Evolutionary conservation across 2,329 filamentous ascomycete genomes (phyloP).

Genomic region (Polychaeton citri): DNA sequence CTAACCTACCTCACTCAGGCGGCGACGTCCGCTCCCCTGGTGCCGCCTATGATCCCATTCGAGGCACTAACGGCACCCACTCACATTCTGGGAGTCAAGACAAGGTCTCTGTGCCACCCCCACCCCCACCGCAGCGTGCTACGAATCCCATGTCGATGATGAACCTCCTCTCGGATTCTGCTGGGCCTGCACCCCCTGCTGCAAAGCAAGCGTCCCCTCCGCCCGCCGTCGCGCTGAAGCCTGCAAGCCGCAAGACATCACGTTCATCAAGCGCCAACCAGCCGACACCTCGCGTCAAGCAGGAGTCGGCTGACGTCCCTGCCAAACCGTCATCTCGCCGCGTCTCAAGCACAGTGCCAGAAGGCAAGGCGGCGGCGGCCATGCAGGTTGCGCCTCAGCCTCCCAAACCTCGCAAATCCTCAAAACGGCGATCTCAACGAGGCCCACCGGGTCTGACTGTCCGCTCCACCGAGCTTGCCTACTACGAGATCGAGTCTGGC

Average conservation of each 20-base stretch:
- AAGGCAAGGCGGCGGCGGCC: neutral
- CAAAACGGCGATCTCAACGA: neutral
- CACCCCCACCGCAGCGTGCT: constrained; percentile 37
- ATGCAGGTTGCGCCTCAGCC: constrained; percentile 6
- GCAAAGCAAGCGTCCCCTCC: constrained; percentile 3
- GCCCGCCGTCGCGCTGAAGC: constrained; percentile 2
- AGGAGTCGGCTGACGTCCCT: constrained; percentile 5
- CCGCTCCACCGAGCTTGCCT: constrained; percentile 43
- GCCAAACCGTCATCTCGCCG: neutral
- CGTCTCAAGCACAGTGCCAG: neutral
- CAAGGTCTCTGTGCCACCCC: constrained; percentile 12
- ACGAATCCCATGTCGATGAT: constrained; percentile 92
- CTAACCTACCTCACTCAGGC: too few species aligned
- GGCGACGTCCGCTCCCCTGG: constrained; percentile 24
- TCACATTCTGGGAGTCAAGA: constrained; percentile 14
- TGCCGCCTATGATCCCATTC: constrained; percentile 17
- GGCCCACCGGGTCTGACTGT: constrained; percentile 23
- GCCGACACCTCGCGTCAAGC: constrained; percentile 5
- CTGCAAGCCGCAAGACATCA: constrained; percentile 13
- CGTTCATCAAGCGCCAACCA: constrained; percentile 15
- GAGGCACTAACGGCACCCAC: constrained; percentile 14
- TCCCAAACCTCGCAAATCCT: constrained; percentile 7
- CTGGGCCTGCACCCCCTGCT: constrained; percentile 2
- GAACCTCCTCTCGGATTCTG: constrained; percentile 75
- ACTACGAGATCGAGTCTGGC: constrained; percentile 48